Conservation (phyloP, 2,329 filamentous ascomycete genomes). For the Hypoxylon sp. region DNA sequence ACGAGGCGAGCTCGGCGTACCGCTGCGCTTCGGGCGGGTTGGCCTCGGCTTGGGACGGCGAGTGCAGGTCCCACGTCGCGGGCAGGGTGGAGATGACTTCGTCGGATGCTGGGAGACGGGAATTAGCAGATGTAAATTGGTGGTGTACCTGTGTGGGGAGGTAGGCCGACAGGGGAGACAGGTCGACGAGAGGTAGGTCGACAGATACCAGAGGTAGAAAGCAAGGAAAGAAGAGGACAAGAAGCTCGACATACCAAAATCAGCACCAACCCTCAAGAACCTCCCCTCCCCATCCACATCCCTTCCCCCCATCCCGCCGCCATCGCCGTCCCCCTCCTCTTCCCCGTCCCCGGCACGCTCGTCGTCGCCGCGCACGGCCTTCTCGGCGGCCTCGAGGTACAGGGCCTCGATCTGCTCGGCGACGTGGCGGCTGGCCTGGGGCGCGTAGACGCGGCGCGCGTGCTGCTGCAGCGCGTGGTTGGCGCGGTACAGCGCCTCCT, state of each 20-base stretch:
- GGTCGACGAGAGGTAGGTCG: not conserved
- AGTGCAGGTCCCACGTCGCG: constrained; percentile 53
- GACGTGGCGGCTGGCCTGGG: constrained; percentile 73
- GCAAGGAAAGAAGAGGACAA: not conserved
- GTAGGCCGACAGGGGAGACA: not conserved
- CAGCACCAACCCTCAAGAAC: constrained; percentile 35
- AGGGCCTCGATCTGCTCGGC: constrained; percentile 75
- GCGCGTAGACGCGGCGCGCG: constrained; percentile 69
- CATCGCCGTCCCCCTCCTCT: constrained; percentile 47
- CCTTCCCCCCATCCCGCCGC: constrained; percentile 48
- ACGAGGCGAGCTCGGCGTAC: constrained; percentile 59
- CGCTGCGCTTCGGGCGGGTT: constrained; percentile 57
- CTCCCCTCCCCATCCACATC: constrained; percentile 41
- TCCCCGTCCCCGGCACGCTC: constrained; percentile 49
- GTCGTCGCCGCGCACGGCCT: constrained; percentile 43
- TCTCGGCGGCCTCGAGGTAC: constrained; percentile 61
- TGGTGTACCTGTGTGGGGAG: not conserved
- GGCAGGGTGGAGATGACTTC: constrained; percentile 58
- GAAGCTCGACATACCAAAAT: constrained; percentile 36
- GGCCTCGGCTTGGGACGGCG: constrained; percentile 46
- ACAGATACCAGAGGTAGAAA: too few relatives aligned
- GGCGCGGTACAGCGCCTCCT: constrained; percentile 64
- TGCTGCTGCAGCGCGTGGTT: constrained; percentile 72
- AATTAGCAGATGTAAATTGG: not conserved
- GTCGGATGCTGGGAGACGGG: constrained; percentile 48